A percentile compares a stretch with the other conserved stretches of the same genome.
These are phyloP conservation scores for Gossypium gossypioides DNA, from an alignment of 441 rosid species.

Conservation along the genomic window DNA sequence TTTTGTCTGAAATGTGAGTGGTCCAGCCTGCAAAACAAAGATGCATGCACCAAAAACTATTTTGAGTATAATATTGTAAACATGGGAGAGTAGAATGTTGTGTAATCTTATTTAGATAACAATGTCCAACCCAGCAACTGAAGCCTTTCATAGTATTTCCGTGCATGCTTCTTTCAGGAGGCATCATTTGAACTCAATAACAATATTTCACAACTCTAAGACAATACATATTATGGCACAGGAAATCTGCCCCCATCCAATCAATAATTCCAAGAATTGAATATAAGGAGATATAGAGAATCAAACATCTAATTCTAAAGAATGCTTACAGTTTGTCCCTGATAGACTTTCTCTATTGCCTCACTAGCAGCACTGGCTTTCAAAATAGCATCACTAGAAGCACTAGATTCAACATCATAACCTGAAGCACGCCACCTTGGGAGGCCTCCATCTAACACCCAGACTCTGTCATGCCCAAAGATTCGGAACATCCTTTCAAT, in stretches of 20 bases:
- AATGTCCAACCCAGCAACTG: not conserved
- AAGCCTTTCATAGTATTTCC: not conserved
- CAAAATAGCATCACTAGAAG: conserved; percentile 77
- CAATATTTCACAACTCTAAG: not conserved
- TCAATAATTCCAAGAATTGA: not conserved
- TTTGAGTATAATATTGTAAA: not conserved
- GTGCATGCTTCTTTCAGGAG: not conserved
- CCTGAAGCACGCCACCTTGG: conserved; percentile 96
- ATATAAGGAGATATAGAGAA: not conserved
- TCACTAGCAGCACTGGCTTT: conserved; percentile 93
- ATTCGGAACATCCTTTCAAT: conserved; percentile 81
- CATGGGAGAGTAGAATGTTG: not conserved
- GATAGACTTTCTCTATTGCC: conserved; percentile 82
- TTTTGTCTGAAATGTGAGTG: conserved; percentile 64
- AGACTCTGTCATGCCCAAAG: conserved; percentile 82
- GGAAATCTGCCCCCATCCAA: not conserved
- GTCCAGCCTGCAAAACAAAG: conserved; percentile 49
- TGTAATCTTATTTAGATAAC: not conserved
- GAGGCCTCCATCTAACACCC: conserved; percentile 96
- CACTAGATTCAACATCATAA: conserved; percentile 92
- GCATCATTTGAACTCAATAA: not conserved
- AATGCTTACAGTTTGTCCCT: conserved; percentile 63
- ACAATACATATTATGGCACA: not conserved
- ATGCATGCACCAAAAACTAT: conserved; percentile 7
- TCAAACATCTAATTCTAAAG: not conserved